phyloP scores from a whole-genome alignment of 306 rosid species.

The Sphenostylis stenocarpa region DNA sequence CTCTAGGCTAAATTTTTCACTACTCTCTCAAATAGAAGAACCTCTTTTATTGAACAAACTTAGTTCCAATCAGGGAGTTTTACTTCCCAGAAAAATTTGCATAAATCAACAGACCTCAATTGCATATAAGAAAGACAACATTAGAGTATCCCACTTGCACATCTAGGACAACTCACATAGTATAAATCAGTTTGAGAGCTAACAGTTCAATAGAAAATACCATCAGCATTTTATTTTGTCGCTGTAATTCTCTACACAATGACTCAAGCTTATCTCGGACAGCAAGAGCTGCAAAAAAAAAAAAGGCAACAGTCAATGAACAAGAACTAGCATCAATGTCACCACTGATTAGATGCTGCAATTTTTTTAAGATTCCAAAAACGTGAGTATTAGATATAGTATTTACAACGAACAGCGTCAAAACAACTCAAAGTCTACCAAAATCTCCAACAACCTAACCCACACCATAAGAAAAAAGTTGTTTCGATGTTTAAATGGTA shows the following conservation, averaged over 20 bases:
- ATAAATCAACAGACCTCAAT: constrained; percentile 19
- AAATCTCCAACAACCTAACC: neutral
- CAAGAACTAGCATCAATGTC: constrained; percentile 14
- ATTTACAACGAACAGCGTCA: constrained; percentile 10
- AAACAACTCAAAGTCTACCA: constrained; percentile 23
- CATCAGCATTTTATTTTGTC: constrained; percentile 92
- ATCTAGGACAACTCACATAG: constrained; percentile 7
- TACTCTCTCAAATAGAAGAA: neutral
- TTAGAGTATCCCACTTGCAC: neutral
- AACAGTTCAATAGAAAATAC: constrained; percentile 48
- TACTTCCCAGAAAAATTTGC: constrained; percentile 13
- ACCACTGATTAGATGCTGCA: constrained; percentile 23
- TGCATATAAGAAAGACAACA: constrained; percentile 2
- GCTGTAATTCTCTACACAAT: constrained; percentile 92
- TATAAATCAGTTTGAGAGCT: constrained; percentile 31
- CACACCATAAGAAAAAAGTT: constrained; percentile 5
- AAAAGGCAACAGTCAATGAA: constrained; percentile 27
- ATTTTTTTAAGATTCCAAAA: constrained; percentile 23
- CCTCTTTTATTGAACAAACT: neutral
- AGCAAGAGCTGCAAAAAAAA: constrained; percentile 59
- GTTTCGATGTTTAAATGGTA: constrained; percentile 2
- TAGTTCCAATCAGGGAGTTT: neutral
- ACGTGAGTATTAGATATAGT: neutral
- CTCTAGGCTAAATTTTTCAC: constrained; percentile 4
- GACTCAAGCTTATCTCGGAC: constrained; percentile 96